Percentiles rank a stretch among this genome's conserved stretches.
phyloP scores from a whole-genome alignment of 2,329 filamentous ascomycete genomes.

The Penicillium fuscoglaucum region DNA sequence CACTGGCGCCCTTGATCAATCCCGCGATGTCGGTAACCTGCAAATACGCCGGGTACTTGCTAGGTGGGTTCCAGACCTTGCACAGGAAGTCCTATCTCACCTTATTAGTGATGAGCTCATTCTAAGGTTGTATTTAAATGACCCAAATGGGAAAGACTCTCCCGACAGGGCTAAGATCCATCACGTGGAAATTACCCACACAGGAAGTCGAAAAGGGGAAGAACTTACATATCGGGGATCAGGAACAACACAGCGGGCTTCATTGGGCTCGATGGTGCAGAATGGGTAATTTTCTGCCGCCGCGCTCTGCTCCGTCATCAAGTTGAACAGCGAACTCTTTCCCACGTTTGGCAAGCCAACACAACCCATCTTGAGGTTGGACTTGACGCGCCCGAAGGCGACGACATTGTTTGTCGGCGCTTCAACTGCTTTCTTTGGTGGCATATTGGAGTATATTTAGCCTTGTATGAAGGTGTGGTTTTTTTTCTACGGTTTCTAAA shows the following conservation, averaged over 20 bases:
- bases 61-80: conserved; percentile 8
- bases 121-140: not conserved
- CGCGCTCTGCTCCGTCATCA: conserved; percentile 8
- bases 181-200: not conserved
- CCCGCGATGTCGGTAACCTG: conserved; percentile 9
- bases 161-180: not conserved
- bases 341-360: conserved; percentile 6
- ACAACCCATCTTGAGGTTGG: conserved; percentile 11
- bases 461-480: not conserved
- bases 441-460: not conserved
- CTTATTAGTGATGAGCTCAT: not conserved
- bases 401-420: conserved; percentile 8
- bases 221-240: conserved; percentile 7
- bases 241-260: conserved; percentile 7
- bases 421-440: conserved; percentile 2
- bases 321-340: conserved; percentile 7
- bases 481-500: not conserved
- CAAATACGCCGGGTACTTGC: conserved; percentile 8
- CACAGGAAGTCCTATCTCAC: conserved; percentile 6
- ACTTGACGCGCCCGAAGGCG: conserved; percentile 7
- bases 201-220: not conserved
- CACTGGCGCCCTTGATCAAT: conserved; percentile 6
- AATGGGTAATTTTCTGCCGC: conserved; percentile 10
- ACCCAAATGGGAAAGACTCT: not conserved
- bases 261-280: conserved; percentile 11